Evolutionary conservation across 2,329 filamentous ascomycete genomes (phyloP).

Genomic region (Ambrosiella cleistominuta): DNA sequence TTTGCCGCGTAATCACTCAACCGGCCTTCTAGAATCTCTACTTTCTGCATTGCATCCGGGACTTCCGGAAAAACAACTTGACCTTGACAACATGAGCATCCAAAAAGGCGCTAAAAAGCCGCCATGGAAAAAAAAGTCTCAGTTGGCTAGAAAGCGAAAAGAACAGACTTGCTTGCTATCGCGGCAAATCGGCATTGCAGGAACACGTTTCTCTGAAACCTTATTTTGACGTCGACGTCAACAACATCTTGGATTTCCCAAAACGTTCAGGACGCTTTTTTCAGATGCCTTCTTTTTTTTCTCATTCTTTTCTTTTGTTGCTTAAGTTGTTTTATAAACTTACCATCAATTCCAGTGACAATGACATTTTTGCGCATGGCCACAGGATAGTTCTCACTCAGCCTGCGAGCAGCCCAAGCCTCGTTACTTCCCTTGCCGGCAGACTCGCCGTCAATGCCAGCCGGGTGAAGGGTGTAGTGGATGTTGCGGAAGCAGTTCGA

Average conservation of each 20-base stretch:
- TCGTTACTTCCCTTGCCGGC: conserved; percentile 62
- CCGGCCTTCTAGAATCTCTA: too few relatives aligned
- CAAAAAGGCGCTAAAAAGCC: too few relatives aligned
- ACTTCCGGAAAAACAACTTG: too few relatives aligned
- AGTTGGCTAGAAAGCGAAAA: too few relatives aligned
- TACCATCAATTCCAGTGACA: conserved; percentile 57
- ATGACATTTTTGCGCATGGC: conserved; percentile 41
- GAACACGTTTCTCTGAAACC: background rate
- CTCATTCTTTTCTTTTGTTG: background rate
- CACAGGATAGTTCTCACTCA: conserved; percentile 42
- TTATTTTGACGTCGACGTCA: background rate
- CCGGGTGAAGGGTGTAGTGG: conserved; percentile 49
- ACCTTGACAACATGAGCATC: too few relatives aligned
- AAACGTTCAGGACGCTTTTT: background rate
- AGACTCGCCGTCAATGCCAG: conserved; percentile 47
- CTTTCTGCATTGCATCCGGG: too few relatives aligned
- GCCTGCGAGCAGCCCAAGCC: conserved; percentile 49
- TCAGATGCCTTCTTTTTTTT: background rate
- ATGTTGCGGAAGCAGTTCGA: conserved; percentile 48
- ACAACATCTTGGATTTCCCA: background rate
- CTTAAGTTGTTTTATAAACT: conserved; percentile 17
- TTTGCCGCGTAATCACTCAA: too few relatives aligned
- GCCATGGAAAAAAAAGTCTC: too few relatives aligned
- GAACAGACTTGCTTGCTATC: too few relatives aligned
- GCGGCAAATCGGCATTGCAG: too few relatives aligned